Percentiles rank a stretch among this genome's conserved stretches.
Conservation (phyloP, 2,329 filamentous ascomycete genomes). For the Xylaria arbuscula region DNA sequence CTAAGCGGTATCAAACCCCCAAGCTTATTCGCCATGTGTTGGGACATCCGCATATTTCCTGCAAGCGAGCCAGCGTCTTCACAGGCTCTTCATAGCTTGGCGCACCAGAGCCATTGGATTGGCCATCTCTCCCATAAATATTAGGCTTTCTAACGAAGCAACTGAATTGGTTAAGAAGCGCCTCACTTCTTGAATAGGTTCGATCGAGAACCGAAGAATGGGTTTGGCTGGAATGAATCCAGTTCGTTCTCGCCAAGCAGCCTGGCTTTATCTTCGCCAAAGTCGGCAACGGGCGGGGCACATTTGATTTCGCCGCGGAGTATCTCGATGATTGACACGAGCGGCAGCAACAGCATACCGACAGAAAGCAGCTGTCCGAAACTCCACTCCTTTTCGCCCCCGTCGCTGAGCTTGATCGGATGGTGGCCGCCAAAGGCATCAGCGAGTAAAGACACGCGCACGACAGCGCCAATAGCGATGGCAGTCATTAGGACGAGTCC, state of each 20-base stretch:
- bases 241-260: constrained; percentile 44
- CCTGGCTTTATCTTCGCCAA: constrained; percentile 39
- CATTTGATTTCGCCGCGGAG: constrained; percentile 58
- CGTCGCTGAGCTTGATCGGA: constrained; percentile 61
- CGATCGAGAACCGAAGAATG: constrained; percentile 55
- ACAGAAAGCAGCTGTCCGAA: constrained; percentile 72
- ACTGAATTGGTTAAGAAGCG: background rate
- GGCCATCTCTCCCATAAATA: background rate
- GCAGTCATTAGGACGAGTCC: constrained; percentile 67
- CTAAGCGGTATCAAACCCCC: background rate
- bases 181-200: constrained; percentile 52
- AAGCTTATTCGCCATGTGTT: background rate
- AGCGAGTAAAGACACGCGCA: constrained; percentile 66
- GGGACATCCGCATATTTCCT: constrained; percentile 3
- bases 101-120: background rate
- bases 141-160: background rate
- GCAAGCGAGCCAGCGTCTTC: constrained; percentile 1
- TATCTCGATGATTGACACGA: constrained; percentile 71
- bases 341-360: constrained; percentile 67
- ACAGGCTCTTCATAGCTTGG: background rate
- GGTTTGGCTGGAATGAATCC: constrained; percentile 58
- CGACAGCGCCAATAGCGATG: constrained; percentile 68
- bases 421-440: constrained; percentile 68
- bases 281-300: constrained; percentile 45
- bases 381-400: constrained; percentile 68